Evolutionary conservation across 192 early-diverging fungal genomes (phyloP).

Genomic region (Entomortierella lignicola): DNA sequence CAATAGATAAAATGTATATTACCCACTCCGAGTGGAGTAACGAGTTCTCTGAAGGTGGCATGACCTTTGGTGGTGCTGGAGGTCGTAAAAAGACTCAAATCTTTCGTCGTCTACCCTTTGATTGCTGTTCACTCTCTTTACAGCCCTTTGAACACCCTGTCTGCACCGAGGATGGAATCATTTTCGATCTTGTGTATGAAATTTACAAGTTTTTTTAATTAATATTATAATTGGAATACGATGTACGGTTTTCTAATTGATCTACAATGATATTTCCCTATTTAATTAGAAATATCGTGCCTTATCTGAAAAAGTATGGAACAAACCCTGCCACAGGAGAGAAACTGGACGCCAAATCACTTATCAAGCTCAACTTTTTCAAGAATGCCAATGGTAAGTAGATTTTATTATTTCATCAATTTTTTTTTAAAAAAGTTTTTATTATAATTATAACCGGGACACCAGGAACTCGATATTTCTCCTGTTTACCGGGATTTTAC

Average conservation of each 20-base stretch:
- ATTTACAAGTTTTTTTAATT: too few species aligned
- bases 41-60: constrained; percentile 64
- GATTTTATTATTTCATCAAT: too few species aligned
- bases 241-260: background rate
- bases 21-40: constrained; percentile 84
- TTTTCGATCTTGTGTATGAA: constrained; percentile 87
- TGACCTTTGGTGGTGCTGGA: constrained; percentile 74
- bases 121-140: constrained; percentile 92
- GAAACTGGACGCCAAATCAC: constrained; percentile 74
- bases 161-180: constrained; percentile 85
- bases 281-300: constrained; percentile 73
- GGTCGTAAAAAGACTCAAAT: constrained; percentile 63
- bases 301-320: constrained; percentile 82
- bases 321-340: constrained; percentile 89
- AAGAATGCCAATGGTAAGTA: constrained; percentile 77
- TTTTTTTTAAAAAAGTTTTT: too few species aligned
- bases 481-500: too few species aligned
- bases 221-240: too few species aligned
- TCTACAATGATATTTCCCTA: too few species aligned
- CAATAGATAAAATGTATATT: constrained; percentile 90
- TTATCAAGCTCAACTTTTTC: constrained; percentile 84
- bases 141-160: constrained; percentile 88
- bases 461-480: too few species aligned
- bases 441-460: too few species aligned
- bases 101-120: constrained; percentile 83